These are phyloP conservation scores for Pilasporangium apinafurcum DNA, from an alignment of 352 stramenopile species.

Conservation along the genomic window DNA sequence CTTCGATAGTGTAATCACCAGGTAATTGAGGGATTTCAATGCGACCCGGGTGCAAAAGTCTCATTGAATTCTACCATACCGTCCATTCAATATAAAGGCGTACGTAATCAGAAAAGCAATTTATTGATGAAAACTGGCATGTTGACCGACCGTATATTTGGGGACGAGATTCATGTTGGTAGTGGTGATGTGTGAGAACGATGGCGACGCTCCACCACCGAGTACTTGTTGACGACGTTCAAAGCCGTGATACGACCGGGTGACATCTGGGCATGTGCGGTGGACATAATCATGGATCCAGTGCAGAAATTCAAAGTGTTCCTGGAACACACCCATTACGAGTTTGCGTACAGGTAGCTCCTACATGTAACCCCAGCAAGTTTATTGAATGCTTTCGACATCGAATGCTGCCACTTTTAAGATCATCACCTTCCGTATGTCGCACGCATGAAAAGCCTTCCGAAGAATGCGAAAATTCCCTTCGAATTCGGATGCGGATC, in stretches of 20 bases:
- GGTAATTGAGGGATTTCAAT: too few relatives aligned
- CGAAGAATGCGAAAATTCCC: slow-evolving; percentile 56
- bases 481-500: slow-evolving; percentile 44
- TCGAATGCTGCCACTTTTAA: neutral
- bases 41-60: slow-evolving; percentile 11
- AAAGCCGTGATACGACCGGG: slow-evolving; percentile 49
- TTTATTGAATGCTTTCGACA: neutral
- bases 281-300: slow-evolving; percentile 81
- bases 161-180: slow-evolving; percentile 60
- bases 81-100: neutral
- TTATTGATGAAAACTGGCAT: neutral
- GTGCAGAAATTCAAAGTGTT: slow-evolving; percentile 80
- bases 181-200: slow-evolving; percentile 16
- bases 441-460: slow-evolving; percentile 46
- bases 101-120: neutral
- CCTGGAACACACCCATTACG: slow-evolving; percentile 63
- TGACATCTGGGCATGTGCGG: slow-evolving; percentile 52
- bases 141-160: slow-evolving; percentile 36
- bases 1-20: too few relatives aligned
- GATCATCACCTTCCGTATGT: slow-evolving; percentile 52
- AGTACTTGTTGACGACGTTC: slow-evolving; percentile 44
- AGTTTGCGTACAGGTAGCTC: slow-evolving; percentile 66
- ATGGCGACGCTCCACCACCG: slow-evolving; percentile 14
- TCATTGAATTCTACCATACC: slow-evolving; percentile 23
- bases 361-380: slow-evolving; percentile 10